Evolutionary conservation across 352 stramenopile genomes (phyloP).

Genomic region (Phytopythium kandeliae): DNA sequence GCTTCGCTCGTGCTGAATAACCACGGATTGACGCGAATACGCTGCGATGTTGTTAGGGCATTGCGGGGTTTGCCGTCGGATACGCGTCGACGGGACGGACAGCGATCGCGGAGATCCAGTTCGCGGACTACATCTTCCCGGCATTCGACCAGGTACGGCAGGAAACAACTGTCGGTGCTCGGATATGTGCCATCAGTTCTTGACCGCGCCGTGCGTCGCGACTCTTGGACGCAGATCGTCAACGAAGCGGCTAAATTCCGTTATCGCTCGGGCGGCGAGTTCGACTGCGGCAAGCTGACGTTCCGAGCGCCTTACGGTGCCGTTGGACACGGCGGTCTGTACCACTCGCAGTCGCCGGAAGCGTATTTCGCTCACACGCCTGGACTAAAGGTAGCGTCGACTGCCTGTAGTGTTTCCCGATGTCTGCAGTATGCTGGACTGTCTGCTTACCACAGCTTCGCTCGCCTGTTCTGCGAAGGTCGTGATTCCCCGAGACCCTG

Average conservation of each 20-base stretch:
- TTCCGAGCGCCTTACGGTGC: constrained; percentile 95
- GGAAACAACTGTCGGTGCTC: not conserved
- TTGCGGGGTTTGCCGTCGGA: constrained; percentile 95
- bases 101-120: constrained; percentile 98
- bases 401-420: no score
- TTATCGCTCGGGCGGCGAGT: constrained; percentile 97
- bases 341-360: constrained; percentile 95
- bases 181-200: no score
- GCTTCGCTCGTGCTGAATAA: no score
- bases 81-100: constrained; percentile 95
- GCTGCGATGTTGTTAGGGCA: constrained; percentile 23
- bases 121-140: constrained; percentile 98
- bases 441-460: not conserved
- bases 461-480: constrained; percentile 28
- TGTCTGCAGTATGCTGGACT: not conserved
- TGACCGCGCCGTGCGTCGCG: not conserved
- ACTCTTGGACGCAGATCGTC: constrained; percentile 84
- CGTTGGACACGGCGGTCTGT: constrained; percentile 91
- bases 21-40: not conserved
- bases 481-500: constrained; percentile 93
- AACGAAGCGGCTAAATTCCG: constrained; percentile 98
- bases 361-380: constrained; percentile 97
- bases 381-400: constrained; percentile 84
- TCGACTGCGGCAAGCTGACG: constrained; percentile 96
- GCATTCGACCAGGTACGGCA: constrained; percentile 84